These are phyloP conservation scores for Dichotomocladium elegans DNA, from an alignment of 371 early-diverging fungal genomes.

Conservation along the genomic window DNA sequence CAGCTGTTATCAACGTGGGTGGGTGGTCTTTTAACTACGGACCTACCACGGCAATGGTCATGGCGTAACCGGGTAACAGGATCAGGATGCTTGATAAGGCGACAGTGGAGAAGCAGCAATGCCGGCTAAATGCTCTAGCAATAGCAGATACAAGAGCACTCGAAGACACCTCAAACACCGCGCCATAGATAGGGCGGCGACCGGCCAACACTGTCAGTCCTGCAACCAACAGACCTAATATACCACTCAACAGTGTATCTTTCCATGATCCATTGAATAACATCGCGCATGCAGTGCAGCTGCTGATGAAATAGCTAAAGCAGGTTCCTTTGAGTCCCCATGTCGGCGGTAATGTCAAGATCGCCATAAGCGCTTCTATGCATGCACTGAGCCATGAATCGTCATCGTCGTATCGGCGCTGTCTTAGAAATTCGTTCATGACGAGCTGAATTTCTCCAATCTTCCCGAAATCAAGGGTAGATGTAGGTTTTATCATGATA, in stretches of 20 bases:
- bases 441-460: slow-evolving; percentile 29
- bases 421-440: slow-evolving; percentile 25
- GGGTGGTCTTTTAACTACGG: no score
- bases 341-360: slow-evolving; percentile 28
- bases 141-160: slow-evolving; percentile 31
- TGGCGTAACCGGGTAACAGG: slow-evolving; percentile 45
- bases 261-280: slow-evolving; percentile 42
- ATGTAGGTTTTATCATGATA: slow-evolving; percentile 38
- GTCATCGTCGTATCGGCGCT: slow-evolving; percentile 13
- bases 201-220: slow-evolving; percentile 25
- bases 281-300: slow-evolving; percentile 26
- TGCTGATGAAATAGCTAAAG: slow-evolving; percentile 22
- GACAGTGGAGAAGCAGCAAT: slow-evolving; percentile 38
- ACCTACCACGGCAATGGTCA: slow-evolving; percentile 22
- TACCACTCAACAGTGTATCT: slow-evolving; percentile 25
- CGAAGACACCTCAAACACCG: slow-evolving; percentile 40
- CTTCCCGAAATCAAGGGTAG: slow-evolving; percentile 36
- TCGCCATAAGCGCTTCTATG: slow-evolving; percentile 19
- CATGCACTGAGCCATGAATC: no score
- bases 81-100: slow-evolving; percentile 49
- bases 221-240: slow-evolving; percentile 26
- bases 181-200: slow-evolving; percentile 33
- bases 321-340: slow-evolving; percentile 17
- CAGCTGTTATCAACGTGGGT: background rate
- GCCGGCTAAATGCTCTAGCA: slow-evolving; percentile 25